Base-by-base conservation (phyloP, 768 basidiomycete species). In the Lactifluus hygrophoroides region DNA sequence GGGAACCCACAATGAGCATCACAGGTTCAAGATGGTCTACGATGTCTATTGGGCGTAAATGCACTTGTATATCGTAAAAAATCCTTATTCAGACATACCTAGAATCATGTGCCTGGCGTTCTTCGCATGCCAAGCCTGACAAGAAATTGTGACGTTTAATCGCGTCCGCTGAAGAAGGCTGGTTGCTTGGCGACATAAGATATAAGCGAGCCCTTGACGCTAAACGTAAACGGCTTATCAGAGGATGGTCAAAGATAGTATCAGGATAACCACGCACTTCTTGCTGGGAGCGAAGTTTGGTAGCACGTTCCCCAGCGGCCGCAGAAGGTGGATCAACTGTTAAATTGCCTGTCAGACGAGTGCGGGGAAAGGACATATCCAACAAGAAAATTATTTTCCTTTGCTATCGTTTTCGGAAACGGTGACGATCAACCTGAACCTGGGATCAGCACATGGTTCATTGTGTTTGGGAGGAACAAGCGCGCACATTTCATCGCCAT, bases 71-170 rank as follows among this genome's bases (percentile, higher is more conserved):
- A 10, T 37, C 45, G 10, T 27, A 28, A 27, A 38, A 50, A 44
- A n/a, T 46, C 25, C 40, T 38, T 25, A 38, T 27, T n/a, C 27
- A 13, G 28, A 58, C 23, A 53, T 50, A 85, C 86, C 86, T 19
- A 95, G 74, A 23, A 95, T 73, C 85, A 94, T 94, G 67, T 94
- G 91, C 23, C 91, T 74, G 1, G 87, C 78, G 68, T 94, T 94
- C 76, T 95, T 96, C n/a, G 94, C 92, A 64, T 98, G 94, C 82
- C 94, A 89, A 28, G 94, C 94, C 72, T 98, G 94, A 70, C 95
- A 98, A 3, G 83, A 77, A 38, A 98, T 82, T 0, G 83, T 84
- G 28, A 96, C 89, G 61, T 97, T 84, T 56, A 98, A 75, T 57
- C 79, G 81, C 0, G 96, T 99, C 23, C 96, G 86, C 71, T 96